Percentiles rank a stretch among this genome's conserved stretches.
Evolutionary conservation across 345 rosid genomes (phyloP).

Genomic region (Noccaea bulbosa): DNA sequence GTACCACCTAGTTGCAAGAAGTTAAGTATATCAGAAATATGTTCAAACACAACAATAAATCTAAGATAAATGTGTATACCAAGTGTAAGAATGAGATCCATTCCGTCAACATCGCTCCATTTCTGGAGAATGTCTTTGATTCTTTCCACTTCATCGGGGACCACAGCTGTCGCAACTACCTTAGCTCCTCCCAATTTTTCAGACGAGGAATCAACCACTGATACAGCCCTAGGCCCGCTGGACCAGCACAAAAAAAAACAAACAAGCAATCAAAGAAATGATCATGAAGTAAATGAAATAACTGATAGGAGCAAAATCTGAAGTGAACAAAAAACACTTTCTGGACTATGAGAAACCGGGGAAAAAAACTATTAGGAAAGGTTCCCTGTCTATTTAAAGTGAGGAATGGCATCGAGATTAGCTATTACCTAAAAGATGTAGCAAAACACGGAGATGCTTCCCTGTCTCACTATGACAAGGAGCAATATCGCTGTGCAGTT

Average conservation of each 20-base stretch:
- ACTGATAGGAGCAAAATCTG: background rate
- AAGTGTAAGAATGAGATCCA: conserved; percentile 87
- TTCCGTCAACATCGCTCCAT: conserved; percentile 79
- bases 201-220: conserved; percentile 76
- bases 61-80: conserved; percentile 50
- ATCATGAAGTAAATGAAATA: background rate
- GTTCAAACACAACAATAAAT: conserved; percentile 4
- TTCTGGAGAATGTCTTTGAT: conserved; percentile 66
- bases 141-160: conserved; percentile 75
- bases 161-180: conserved; percentile 78
- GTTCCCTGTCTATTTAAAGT: background rate
- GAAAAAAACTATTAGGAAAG: conserved; percentile 3
- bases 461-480: conserved; percentile 60
- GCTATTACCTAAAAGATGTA: conserved; percentile 44
- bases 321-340: background rate
- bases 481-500: conserved; percentile 62
- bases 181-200: conserved; percentile 84
- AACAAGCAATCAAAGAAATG: conserved; percentile 6
- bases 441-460: conserved; percentile 56
- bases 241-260: conserved; percentile 38
- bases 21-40: conserved; percentile 7
- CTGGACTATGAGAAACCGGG: background rate
- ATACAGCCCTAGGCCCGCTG: conserved; percentile 86
- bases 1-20: conserved; percentile 71
- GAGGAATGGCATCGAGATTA: conserved; percentile 9